Percentiles rank a stretch among this genome's conserved stretches.
phyloP scores from a whole-genome alignment of 2,329 filamentous ascomycete genomes.

The Aspergillus amoenus region DNA sequence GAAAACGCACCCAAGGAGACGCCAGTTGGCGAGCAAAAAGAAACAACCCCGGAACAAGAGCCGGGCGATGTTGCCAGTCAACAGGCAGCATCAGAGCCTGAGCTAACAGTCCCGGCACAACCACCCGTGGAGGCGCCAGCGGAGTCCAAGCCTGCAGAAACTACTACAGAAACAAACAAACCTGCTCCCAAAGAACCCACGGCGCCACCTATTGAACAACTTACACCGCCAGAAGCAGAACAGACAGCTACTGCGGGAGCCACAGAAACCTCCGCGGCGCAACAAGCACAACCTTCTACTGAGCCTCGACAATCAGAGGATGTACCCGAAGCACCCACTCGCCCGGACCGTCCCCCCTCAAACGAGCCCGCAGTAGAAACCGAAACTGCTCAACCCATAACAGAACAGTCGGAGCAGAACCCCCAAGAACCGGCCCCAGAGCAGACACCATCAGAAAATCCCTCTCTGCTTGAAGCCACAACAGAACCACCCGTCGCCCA shows the following conservation, averaged over 20 bases:
- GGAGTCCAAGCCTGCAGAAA: neutral
- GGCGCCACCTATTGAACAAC: conserved; percentile 6
- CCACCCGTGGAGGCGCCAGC: neutral
- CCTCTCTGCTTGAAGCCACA: neutral
- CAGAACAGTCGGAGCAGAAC: neutral
- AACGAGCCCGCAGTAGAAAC: neutral
- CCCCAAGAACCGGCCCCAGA: neutral
- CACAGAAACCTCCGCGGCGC: neutral
- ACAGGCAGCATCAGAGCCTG: neutral
- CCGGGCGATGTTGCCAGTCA: neutral
- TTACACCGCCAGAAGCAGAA: neutral
- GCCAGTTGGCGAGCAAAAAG: conserved; percentile 9
- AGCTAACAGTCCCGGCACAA: neutral
- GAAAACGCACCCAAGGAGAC: conserved; percentile 9
- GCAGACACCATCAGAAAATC: neutral
- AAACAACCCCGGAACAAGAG: neutral
- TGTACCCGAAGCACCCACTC: neutral
- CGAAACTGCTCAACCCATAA: neutral
- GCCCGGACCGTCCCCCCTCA: neutral
- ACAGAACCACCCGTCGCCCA: neutral
- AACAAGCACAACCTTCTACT: neutral
- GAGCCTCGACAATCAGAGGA: neutral
- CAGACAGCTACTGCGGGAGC: neutral
- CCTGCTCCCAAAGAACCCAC: neutral
- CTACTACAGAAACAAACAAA: neutral